phyloP scores from a whole-genome alignment of 495 filamentous ascomycete genomes.

The Podospora pseudocomata region DNA sequence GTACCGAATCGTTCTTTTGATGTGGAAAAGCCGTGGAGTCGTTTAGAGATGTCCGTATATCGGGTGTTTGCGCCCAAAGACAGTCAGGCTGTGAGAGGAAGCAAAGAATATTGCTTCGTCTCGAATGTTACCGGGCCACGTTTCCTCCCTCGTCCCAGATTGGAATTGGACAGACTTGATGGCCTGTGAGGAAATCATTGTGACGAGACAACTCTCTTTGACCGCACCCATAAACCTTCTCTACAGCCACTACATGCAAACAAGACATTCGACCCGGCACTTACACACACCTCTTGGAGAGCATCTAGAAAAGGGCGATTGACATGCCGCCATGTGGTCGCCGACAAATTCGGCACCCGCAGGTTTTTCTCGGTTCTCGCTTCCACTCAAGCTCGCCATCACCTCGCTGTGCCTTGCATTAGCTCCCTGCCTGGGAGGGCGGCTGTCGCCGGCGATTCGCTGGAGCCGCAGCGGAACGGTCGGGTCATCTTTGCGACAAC shows the following conservation, averaged over 20 bases:
- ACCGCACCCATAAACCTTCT: no score
- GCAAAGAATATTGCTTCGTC: neutral
- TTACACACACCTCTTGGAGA: neutral
- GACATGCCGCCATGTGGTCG: constrained; percentile 11
- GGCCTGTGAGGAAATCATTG: neutral
- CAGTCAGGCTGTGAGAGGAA: neutral
- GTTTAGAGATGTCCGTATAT: neutral
- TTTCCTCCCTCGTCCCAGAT: neutral
- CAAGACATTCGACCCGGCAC: neutral
- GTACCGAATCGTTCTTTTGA: neutral
- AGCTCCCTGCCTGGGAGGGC: neutral
- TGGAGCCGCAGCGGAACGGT: constrained; percentile 6
- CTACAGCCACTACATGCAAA: neutral
- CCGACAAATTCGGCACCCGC: neutral
- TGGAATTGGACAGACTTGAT: neutral
- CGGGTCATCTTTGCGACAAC: constrained; percentile 8
- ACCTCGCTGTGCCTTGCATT: constrained; percentile 11
- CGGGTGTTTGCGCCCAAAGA: neutral
- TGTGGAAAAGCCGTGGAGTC: no score
- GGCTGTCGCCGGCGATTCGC: constrained; percentile 5
- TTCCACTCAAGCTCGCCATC: constrained; percentile 8
- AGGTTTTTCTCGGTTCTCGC: constrained; percentile 8
- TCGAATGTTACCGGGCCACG: neutral
- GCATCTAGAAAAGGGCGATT: neutral
- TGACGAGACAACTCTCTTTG: neutral